phyloP scores from a whole-genome alignment of 2,329 filamentous ascomycete genomes.

The Akanthomyces dipterigenus region DNA sequence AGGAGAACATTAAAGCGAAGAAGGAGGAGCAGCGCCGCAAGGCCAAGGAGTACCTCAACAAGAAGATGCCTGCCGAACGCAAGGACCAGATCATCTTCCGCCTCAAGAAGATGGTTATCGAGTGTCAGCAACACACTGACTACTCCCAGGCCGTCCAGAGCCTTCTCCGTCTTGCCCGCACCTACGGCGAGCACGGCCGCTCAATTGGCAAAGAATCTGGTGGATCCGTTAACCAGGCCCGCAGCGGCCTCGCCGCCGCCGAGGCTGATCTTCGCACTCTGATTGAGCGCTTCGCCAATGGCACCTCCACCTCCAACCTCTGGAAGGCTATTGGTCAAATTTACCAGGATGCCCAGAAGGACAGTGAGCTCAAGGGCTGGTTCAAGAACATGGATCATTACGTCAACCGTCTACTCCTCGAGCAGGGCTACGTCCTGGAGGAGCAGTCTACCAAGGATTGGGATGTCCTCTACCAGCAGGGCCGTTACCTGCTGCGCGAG shows the following conservation, averaged over 20 bases:
- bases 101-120: conserved; percentile 93
- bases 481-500: conserved; percentile 77
- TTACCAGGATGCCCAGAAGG: conserved; percentile 79
- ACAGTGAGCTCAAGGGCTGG: conserved; percentile 83
- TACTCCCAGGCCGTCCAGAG: conserved; percentile 91
- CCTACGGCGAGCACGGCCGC: conserved; percentile 71
- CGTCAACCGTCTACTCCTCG: conserved; percentile 73
- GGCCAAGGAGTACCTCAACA: conserved; percentile 67
- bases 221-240: conserved; percentile 66
- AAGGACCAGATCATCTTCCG: conserved; percentile 89
- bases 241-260: conserved; percentile 59
- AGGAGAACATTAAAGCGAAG: conserved; percentile 38
- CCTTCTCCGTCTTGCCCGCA: conserved; percentile 74
- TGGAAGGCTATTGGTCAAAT: conserved; percentile 79
- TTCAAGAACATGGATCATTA: conserved; percentile 74
- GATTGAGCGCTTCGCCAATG: conserved; percentile 93
- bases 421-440: conserved; percentile 87
- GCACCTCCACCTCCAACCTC: conserved; percentile 80
- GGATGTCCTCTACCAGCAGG: conserved; percentile 78
- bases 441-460: conserved; percentile 74
- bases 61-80: conserved; percentile 87
- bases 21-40: conserved; percentile 39
- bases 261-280: conserved; percentile 74
- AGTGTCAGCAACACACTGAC: conserved; percentile 91
- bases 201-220: conserved; percentile 56